A percentile compares a stretch with the other conserved stretches of the same genome.
Evolutionary conservation across 1,284 basidiomycete species (phyloP).

Genomic region (Heliocybe sulcata): DNA sequence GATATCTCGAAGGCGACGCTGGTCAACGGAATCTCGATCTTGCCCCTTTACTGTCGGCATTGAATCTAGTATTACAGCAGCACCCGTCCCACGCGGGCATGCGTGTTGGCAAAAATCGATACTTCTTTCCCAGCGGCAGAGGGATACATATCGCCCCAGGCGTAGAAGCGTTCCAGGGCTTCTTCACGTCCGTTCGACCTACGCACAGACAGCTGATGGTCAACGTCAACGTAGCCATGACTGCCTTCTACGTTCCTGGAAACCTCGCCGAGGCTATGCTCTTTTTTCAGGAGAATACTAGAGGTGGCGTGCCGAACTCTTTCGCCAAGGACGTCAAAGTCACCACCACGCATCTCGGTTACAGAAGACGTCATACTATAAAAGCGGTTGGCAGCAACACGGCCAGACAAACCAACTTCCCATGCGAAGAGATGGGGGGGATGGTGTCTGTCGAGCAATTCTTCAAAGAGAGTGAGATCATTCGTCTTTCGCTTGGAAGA

Average conservation of each 20-base stretch:
- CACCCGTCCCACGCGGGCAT: conserved; percentile 45
- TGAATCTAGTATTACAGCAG: conserved; percentile 60
- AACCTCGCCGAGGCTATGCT: conserved; percentile 50
- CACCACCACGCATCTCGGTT: conserved; percentile 47
- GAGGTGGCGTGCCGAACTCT: conserved; percentile 37
- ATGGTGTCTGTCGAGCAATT: conserved; percentile 52
- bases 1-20: conserved; percentile 42
- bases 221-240: conserved; percentile 69
- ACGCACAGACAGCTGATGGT: conserved; percentile 62
- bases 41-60: conserved; percentile 47
- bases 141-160: conserved; percentile 31
- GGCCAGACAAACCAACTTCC: conserved; percentile 41
- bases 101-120: conserved; percentile 53
- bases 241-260: conserved; percentile 60
- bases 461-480: conserved; percentile 45
- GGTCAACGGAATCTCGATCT: conserved; percentile 36
- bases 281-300: conserved; percentile 33
- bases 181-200: conserved; percentile 60
- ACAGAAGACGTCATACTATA: conserved; percentile 43
- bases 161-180: conserved; percentile 56
- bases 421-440: conserved; percentile 42
- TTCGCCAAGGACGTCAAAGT: conserved; percentile 52
- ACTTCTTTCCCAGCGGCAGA: conserved; percentile 44
- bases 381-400: conserved; percentile 34
- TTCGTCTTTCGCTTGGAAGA: conserved; percentile 1